Conservation (phyloP, 352 stramenopile genomes). For the Peronospora destructor region DNA sequence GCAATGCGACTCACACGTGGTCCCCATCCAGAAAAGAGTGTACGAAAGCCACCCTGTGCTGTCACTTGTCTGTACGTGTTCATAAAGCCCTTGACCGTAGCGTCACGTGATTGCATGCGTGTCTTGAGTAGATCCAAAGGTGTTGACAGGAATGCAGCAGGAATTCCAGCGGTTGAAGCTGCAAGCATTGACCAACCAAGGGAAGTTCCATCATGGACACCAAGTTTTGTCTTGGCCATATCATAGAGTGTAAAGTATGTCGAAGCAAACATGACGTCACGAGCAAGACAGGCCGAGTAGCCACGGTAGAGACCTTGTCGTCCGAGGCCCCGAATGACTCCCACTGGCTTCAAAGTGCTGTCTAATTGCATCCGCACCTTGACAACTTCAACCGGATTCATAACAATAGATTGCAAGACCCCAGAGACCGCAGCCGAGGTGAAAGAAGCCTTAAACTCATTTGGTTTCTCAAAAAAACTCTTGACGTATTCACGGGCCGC, state of each 20-base stretch:
- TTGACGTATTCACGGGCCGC: slow-evolving; percentile 76
- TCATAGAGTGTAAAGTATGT: slow-evolving; percentile 82
- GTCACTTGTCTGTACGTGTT: slow-evolving; percentile 50
- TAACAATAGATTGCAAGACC: slow-evolving; percentile 68
- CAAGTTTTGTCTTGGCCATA: slow-evolving; percentile 51
- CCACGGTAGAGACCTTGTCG: slow-evolving; percentile 61
- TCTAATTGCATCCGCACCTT: slow-evolving; percentile 83
- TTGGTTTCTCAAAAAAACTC: slow-evolving; percentile 62
- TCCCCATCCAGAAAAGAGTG: slow-evolving; percentile 64
- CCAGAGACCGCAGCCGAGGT: slow-evolving; percentile 60
- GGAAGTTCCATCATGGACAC: slow-evolving; percentile 58
- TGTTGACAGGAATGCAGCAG: slow-evolving; percentile 69
- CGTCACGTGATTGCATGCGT: slow-evolving; percentile 65
- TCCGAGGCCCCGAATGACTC: slow-evolving; percentile 57
- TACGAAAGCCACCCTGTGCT: slow-evolving; percentile 39
- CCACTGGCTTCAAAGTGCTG: slow-evolving; percentile 45
- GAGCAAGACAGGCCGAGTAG: slow-evolving; percentile 61
- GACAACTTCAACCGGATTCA: slow-evolving; percentile 81
- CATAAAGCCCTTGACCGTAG: slow-evolving; percentile 35
- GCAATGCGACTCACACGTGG: slow-evolving; percentile 68
- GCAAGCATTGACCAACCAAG: slow-evolving; percentile 69
- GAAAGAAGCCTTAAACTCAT: slow-evolving; percentile 64
- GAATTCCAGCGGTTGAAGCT: slow-evolving; percentile 59
- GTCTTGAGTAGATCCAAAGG: slow-evolving; percentile 76
- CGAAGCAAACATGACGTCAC: slow-evolving; percentile 70